phyloP scores from a whole-genome alignment of 169 alveolate species.

The Cytauxzoon felis region DNA sequence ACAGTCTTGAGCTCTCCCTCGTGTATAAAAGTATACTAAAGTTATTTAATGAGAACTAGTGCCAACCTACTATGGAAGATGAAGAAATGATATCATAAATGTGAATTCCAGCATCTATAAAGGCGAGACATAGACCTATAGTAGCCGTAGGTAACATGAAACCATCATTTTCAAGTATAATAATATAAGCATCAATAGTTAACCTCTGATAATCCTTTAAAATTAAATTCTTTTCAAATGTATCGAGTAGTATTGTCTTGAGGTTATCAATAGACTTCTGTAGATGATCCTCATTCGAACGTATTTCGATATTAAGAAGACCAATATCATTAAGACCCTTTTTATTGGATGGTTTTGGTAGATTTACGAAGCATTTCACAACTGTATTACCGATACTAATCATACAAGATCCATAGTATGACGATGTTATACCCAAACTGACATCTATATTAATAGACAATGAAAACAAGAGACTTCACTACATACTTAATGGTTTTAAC shows the following conservation, averaged over 20 bases:
- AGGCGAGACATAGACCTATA: constrained; percentile 42
- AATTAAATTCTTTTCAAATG: constrained; percentile 46
- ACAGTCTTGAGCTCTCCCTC: constrained; percentile 11
- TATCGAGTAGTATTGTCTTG: constrained; percentile 15
- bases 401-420: constrained; percentile 49
- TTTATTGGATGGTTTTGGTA: constrained; percentile 31
- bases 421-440: constrained; percentile 26
- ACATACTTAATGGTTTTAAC: constrained; percentile 54
- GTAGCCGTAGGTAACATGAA: constrained; percentile 42
- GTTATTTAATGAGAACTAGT: neutral
- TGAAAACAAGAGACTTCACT: neutral
- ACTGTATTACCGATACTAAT: constrained; percentile 51
- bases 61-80: constrained; percentile 30
- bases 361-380: constrained; percentile 53
- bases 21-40: constrained; percentile 30
- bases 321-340: constrained; percentile 28
- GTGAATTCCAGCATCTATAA: constrained; percentile 56
- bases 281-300: constrained; percentile 3
- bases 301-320: constrained; percentile 28
- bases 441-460: constrained; percentile 22
- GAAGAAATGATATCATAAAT: constrained; percentile 43
- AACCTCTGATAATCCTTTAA: constrained; percentile 40
- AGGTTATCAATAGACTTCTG: neutral
- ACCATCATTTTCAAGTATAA: constrained; percentile 49
- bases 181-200: constrained; percentile 50